Evolutionary conservation across 305 asterid species (phyloP).

Genomic region (Lippia alba): DNA sequence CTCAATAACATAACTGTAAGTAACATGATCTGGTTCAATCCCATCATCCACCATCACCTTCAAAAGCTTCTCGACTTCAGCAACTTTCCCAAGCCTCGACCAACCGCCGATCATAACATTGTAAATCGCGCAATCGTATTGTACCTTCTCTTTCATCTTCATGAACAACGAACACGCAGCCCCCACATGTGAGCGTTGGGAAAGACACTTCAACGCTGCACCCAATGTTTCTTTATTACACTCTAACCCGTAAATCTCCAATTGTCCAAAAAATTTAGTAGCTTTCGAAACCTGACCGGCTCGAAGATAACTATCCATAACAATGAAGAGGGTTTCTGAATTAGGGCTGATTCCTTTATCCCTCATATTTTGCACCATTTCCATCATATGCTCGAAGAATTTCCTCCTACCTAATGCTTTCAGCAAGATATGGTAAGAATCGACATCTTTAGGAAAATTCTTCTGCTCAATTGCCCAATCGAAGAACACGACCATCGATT

Average conservation of each 20-base stretch:
- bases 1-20: slow-evolving; percentile 68
- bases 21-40: slow-evolving; percentile 60
- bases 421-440: slow-evolving; percentile 48
- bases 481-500: slow-evolving; percentile 62
- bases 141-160: slow-evolving; percentile 62
- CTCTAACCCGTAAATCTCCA: slow-evolving; percentile 61
- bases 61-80: slow-evolving; percentile 65
- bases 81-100: slow-evolving; percentile 73
- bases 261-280: slow-evolving; percentile 51
- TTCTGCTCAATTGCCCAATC: slow-evolving; percentile 73
- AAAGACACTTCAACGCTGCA: slow-evolving; percentile 63
- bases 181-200: slow-evolving; percentile 59
- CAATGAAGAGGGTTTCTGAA: slow-evolving; percentile 59
- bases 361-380: slow-evolving; percentile 55
- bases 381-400: slow-evolving; percentile 67
- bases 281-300: slow-evolving; percentile 70
- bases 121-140: slow-evolving; percentile 51
- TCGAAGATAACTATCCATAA: slow-evolving; percentile 69
- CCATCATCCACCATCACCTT: slow-evolving; percentile 75
- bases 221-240: slow-evolving; percentile 50
- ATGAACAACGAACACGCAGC: slow-evolving; percentile 62
- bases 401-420: slow-evolving; percentile 86
- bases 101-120: slow-evolving; percentile 77
- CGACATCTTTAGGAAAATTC: slow-evolving; percentile 35
- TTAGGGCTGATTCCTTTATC: slow-evolving; percentile 48